Evolutionary conservation across 345 rosid genomes (phyloP).

Genomic region (Pseudoturritis turrita): DNA sequence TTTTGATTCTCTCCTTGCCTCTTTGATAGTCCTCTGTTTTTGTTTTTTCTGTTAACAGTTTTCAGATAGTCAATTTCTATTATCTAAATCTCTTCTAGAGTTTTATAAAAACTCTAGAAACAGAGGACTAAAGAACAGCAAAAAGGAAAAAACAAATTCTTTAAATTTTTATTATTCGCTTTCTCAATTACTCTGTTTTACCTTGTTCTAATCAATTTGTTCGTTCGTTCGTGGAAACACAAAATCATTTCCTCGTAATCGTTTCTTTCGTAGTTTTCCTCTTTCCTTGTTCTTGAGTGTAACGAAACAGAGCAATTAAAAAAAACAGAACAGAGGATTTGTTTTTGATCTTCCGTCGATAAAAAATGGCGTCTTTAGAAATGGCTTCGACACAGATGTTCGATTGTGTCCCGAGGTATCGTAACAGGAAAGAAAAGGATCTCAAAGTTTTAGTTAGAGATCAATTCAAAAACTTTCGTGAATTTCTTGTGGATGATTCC

Average conservation of each 20-base stretch:
- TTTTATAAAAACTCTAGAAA: neutral
- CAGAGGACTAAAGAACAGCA: constrained; percentile 2
- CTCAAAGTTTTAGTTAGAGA: constrained; percentile 49
- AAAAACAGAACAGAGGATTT: neutral
- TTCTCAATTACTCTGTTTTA: neutral
- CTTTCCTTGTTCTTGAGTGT: neutral
- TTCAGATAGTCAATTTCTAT: neutral
- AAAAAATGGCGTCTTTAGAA: constrained; percentile 61
- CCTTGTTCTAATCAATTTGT: neutral
- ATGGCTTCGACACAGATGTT: constrained; percentile 48
- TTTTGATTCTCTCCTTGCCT: neutral
- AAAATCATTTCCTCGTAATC: neutral
- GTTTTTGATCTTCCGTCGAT: neutral
- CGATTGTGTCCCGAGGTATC: constrained; percentile 35
- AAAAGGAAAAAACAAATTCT: neutral
- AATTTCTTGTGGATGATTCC: neutral
- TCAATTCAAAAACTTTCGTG: constrained; percentile 1
- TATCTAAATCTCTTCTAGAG: neutral
- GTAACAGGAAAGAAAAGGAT: constrained; percentile 39
- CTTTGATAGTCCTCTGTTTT: neutral
- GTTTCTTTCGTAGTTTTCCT: neutral
- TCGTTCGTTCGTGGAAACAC: neutral
- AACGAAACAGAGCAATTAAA: neutral
- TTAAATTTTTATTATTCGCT: neutral
- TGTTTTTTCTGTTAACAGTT: neutral